phyloP scores from a whole-genome alignment of 352 stramenopile genomes.

The Phytophthora macrochlamydospora region DNA sequence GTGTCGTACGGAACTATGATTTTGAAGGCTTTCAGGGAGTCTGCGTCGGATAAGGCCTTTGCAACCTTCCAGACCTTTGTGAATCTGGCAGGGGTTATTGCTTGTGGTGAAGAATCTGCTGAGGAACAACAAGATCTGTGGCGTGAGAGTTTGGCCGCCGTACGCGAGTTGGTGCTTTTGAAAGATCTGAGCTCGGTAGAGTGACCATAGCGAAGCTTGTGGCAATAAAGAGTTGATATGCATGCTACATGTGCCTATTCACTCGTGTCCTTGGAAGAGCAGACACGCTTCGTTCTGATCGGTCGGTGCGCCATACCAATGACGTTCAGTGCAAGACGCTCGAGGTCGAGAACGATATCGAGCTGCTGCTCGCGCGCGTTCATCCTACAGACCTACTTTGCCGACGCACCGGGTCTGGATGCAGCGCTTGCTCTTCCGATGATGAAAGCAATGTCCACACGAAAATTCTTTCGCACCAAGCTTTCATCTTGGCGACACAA shows the following conservation, averaged over 20 bases:
- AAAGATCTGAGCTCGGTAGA: constrained; percentile 45
- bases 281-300: constrained; percentile 95
- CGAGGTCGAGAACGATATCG: too few species aligned
- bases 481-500: too few species aligned
- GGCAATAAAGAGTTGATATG: too few species aligned
- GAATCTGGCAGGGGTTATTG: constrained; percentile 14
- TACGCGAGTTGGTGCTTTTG: constrained; percentile 37
- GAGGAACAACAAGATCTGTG: constrained; percentile 24
- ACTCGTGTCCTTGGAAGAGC: constrained; percentile 63
- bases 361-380: too few species aligned
- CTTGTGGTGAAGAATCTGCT: constrained; percentile 9
- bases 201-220: constrained; percentile 6
- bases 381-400: too few species aligned
- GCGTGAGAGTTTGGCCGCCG: constrained; percentile 29
- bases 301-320: constrained; percentile 16
- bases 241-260: too few species aligned
- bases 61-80: constrained; percentile 36
- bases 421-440: too few species aligned
- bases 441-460: too few species aligned
- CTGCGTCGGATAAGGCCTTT: constrained; percentile 40
- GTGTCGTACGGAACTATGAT: constrained; percentile 44
- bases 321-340: too few species aligned
- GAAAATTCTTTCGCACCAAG: too few species aligned
- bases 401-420: too few species aligned
- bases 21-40: constrained; percentile 45